Conservation (phyloP, 352 stramenopile genomes). For the Globisporangium canariense region DNA sequence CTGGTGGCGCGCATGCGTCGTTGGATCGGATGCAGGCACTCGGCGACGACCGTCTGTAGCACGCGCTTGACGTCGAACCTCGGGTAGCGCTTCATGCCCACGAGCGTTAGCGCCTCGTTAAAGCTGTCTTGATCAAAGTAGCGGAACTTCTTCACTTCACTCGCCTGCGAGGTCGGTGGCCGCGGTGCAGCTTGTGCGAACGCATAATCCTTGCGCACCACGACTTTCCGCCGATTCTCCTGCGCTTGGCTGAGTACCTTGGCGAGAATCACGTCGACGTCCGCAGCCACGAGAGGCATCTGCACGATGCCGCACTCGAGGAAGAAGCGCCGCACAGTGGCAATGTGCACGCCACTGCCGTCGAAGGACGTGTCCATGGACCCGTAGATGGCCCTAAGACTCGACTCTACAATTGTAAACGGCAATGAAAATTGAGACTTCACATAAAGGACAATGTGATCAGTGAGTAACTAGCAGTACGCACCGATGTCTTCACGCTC, state of each 20-base stretch:
- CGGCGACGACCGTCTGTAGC: slow-evolving; percentile 47
- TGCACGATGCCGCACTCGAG: slow-evolving; percentile 58
- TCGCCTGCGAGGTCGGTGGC: slow-evolving; percentile 8
- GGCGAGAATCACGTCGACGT: slow-evolving; percentile 70
- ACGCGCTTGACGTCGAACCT: slow-evolving; percentile 47
- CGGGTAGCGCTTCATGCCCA: slow-evolving; percentile 60
- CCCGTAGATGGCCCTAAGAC: slow-evolving; percentile 39
- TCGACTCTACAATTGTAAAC: slow-evolving; percentile 24
- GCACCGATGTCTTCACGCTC: slow-evolving; percentile 25
- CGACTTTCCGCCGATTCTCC: slow-evolving; percentile 42
- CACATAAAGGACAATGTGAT: not conserved
- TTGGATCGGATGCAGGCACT: slow-evolving; percentile 50
- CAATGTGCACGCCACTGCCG: slow-evolving; percentile 52
- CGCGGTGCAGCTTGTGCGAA: slow-evolving; percentile 23
- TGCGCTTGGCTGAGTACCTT: slow-evolving; percentile 55
- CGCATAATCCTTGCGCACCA: slow-evolving; percentile 55
- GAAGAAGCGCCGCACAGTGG: slow-evolving; percentile 66
- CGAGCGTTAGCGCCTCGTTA: slow-evolving; percentile 65
- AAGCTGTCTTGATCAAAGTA: slow-evolving; percentile 72
- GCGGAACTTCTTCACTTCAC: slow-evolving; percentile 41
- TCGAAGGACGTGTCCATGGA: slow-evolving; percentile 47
- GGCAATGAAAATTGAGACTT: slow-evolving; percentile 1
- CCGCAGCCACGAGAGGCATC: slow-evolving; percentile 40
- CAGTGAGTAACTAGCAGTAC: not conserved
- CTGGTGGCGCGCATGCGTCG: slow-evolving; percentile 18